A percentile compares a stretch with the other conserved stretches of the same genome.
Evolutionary conservation across 2,329 filamentous ascomycete genomes (phyloP).

Genomic region (Epichloe aotearoae): DNA sequence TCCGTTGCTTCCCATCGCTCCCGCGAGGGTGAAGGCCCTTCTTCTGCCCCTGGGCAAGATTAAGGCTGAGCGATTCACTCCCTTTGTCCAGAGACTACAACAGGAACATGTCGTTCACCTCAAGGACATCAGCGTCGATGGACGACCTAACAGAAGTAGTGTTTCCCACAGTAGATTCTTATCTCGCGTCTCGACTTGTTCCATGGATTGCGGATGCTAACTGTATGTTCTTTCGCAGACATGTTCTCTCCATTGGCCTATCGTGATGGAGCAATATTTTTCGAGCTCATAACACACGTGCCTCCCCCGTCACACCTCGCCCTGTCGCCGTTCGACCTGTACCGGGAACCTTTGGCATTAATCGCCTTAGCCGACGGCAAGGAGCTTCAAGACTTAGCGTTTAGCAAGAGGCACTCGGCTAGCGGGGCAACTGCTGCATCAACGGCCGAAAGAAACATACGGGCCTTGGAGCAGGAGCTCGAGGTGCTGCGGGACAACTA

Average conservation of each 20-base stretch:
- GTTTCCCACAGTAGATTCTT: background rate
- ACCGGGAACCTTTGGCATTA: slow-evolving; percentile 69
- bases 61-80: slow-evolving; percentile 64
- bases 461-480: slow-evolving; percentile 51
- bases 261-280: slow-evolving; percentile 73
- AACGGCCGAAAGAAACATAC: slow-evolving; percentile 42
- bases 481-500: slow-evolving; percentile 59
- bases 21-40: slow-evolving; percentile 78
- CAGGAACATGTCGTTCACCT: slow-evolving; percentile 70
- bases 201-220: slow-evolving; percentile 8
- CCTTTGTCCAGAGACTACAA: slow-evolving; percentile 66
- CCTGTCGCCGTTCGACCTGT: slow-evolving; percentile 80
- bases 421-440: slow-evolving; percentile 34
- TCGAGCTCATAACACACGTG: slow-evolving; percentile 70
- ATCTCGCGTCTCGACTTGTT: background rate
- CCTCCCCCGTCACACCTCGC: slow-evolving; percentile 68
- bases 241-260: slow-evolving; percentile 90
- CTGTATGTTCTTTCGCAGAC: slow-evolving; percentile 36
- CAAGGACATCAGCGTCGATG: slow-evolving; percentile 75
- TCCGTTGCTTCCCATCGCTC: slow-evolving; percentile 79
- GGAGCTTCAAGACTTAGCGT: slow-evolving; percentile 45
- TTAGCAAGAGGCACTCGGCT: slow-evolving; percentile 40
- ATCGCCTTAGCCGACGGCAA: slow-evolving; percentile 74
- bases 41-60: slow-evolving; percentile 80
- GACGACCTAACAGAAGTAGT: slow-evolving; percentile 72